Base-by-base conservation (phyloP, 371 early-diverging fungal genomes). In the Apophysomyces ossiformis region DNA sequence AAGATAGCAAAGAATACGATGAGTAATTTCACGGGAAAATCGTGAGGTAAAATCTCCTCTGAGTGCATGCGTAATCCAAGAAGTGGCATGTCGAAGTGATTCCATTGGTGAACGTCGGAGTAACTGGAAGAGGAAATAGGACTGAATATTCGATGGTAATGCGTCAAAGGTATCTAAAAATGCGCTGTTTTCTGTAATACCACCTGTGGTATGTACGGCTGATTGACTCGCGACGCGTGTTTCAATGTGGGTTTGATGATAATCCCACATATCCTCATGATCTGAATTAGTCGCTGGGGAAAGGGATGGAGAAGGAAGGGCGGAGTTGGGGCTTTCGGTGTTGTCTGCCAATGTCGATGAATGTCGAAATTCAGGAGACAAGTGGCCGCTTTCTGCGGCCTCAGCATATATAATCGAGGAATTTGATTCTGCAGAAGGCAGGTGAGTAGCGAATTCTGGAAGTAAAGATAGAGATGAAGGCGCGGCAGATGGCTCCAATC, bases 41-140 rank as follows among this genome's bases (percentile, higher is more conserved):
- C 88, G 82, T 11, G 87, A 83, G n/a, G 96, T 57, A 68, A 96
- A 93, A 77, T 98, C 96, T 59, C 89, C 84, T 70, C 93, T 92
- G 65, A 97, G 85, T 6, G 89, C 88, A 0, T 95, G 92, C 39
- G 87, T 80, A 57, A 96, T 87, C 11, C 91, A 73, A 13, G 89
- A 86, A 64, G 89, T 85, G 6, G 92, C 88, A 74, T 92, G 90
- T 73, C 95, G 95, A 50, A 97, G 85, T 0, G 93, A 86, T 5
- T 85, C 81, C 32, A 84, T 81, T 7, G 89, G 85, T 41, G 83
- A 65, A 13, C 69, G 69, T 7, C 69, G 69, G 47, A 69, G 69
- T n/a, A 69, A 39, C 16, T 69, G 69, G 9, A 65, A 37, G 13
- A 69, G 37, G 21, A 69, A 44, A 35, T 69, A 69, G 46, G 60